A percentile compares a stretch with the other conserved stretches of the same genome.
phyloP scores from a whole-genome alignment of 2,329 filamentous ascomycete species.

The Ascomycota sp. region DNA sequence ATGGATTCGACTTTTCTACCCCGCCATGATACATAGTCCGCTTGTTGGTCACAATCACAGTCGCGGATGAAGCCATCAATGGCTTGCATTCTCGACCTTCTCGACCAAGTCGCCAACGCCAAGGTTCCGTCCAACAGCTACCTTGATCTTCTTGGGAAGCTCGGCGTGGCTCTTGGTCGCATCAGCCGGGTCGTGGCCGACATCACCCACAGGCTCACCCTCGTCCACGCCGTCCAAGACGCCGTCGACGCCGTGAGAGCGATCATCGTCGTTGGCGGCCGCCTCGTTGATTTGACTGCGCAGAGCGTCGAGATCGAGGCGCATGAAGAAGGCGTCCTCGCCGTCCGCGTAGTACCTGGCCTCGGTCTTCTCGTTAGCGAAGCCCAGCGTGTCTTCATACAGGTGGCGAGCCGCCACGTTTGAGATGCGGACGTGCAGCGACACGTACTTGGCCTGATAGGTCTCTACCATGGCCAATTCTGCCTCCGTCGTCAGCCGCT shows the following conservation, averaged over 20 bases:
- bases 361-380: slow-evolving; percentile 72
- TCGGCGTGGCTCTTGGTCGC: slow-evolving; percentile 19
- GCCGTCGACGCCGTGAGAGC: slow-evolving; percentile 11
- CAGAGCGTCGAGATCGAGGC: slow-evolving; percentile 55
- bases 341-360: slow-evolving; percentile 91
- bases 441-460: slow-evolving; percentile 80
- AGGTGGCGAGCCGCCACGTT: slow-evolving; percentile 81
- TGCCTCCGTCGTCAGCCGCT: slow-evolving; percentile 12
- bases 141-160: slow-evolving; percentile 43
- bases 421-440: slow-evolving; percentile 83
- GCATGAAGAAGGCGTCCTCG: slow-evolving; percentile 91
- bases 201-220: slow-evolving; percentile 49
- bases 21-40: no score
- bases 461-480: slow-evolving; percentile 95
- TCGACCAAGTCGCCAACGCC: slow-evolving; percentile 66
- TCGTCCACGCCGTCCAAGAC: slow-evolving; percentile 29
- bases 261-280: slow-evolving; percentile 22
- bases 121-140: slow-evolving; percentile 61
- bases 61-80: no score
- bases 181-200: slow-evolving; percentile 26
- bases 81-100: slow-evolving; percentile 25
- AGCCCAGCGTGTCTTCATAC: slow-evolving; percentile 81
- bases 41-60: no score
- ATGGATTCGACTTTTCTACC: no score
- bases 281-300: slow-evolving; percentile 18